phyloP scores from a whole-genome alignment of 2,329 filamentous ascomycete genomes.

The Trichoderma guizhouense region DNA sequence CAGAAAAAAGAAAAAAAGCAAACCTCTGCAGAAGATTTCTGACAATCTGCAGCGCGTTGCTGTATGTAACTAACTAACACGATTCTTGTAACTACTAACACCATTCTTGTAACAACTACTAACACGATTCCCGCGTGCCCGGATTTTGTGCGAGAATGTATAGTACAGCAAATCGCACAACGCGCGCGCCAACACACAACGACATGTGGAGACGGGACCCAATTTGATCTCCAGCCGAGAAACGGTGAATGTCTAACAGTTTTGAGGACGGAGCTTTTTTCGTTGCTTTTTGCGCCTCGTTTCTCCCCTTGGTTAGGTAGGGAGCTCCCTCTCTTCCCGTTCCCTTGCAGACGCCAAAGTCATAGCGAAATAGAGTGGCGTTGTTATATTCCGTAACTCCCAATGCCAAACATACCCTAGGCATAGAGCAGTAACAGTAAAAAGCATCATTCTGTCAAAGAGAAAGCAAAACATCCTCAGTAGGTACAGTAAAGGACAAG shows the following conservation, averaged over 20 bases:
- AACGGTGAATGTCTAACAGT: not conserved
- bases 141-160: not conserved
- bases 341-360: not conserved
- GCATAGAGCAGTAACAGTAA: not conserved
- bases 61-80: not conserved
- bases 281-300: not conserved
- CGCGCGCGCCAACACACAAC: not conserved
- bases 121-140: not conserved
- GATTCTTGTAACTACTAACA: not conserved
- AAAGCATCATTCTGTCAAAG: not conserved
- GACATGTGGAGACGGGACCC: not conserved
- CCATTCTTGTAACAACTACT: not conserved
- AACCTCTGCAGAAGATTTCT: not conserved
- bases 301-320: not conserved
- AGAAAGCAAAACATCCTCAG: not conserved
- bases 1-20: not conserved
- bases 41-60: not conserved
- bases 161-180: not conserved
- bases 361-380: not conserved
- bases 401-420: not conserved
- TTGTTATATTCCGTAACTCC: not conserved
- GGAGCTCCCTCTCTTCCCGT: not conserved
- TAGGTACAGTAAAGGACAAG: not conserved
- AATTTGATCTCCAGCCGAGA: not conserved
- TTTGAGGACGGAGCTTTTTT: not conserved